Evolutionary conservation across 2,329 filamentous ascomycete genomes (phyloP).

Genomic region (Hypomyces rosellus): DNA sequence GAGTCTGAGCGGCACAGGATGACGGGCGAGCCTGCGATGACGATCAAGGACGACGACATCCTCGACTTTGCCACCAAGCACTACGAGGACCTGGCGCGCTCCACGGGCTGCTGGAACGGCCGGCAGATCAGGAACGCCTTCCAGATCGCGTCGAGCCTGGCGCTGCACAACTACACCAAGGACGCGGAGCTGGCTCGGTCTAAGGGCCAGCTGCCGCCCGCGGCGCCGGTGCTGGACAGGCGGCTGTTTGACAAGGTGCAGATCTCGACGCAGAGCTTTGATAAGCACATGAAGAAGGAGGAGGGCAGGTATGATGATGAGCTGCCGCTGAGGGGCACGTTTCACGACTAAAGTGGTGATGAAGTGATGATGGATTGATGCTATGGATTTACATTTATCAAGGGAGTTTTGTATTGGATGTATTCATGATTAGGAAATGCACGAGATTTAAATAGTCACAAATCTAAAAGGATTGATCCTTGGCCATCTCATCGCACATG

Average conservation of each 20-base stretch:
- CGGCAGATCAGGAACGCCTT: constrained; percentile 33
- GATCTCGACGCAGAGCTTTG: constrained; percentile 37
- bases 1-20: constrained; percentile 28
- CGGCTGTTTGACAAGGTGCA: constrained; percentile 35
- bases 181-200: constrained; percentile 23
- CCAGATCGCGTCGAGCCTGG: constrained; percentile 31
- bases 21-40: constrained; percentile 28
- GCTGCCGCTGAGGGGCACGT: constrained; percentile 28
- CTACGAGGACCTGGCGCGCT: constrained; percentile 22
- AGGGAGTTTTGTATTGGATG: too few relatives aligned
- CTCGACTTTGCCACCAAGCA: constrained; percentile 31
- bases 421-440: too few relatives aligned
- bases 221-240: constrained; percentile 31
- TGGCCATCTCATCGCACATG: too few relatives aligned
- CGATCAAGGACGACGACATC: constrained; percentile 30
- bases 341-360: constrained; percentile 19
- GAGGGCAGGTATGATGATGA: constrained; percentile 27
- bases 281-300: constrained; percentile 35
- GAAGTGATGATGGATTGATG: not conserved
- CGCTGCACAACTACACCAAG: constrained; percentile 29
- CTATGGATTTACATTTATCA: too few relatives aligned
- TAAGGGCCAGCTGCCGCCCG: constrained; percentile 28
- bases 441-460: too few relatives aligned
- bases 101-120: constrained; percentile 29
- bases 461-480: too few relatives aligned